Base-by-base conservation (phyloP, 2,329 filamentous ascomycete genomes). In the Lasiodiplodia citricola region DNA sequence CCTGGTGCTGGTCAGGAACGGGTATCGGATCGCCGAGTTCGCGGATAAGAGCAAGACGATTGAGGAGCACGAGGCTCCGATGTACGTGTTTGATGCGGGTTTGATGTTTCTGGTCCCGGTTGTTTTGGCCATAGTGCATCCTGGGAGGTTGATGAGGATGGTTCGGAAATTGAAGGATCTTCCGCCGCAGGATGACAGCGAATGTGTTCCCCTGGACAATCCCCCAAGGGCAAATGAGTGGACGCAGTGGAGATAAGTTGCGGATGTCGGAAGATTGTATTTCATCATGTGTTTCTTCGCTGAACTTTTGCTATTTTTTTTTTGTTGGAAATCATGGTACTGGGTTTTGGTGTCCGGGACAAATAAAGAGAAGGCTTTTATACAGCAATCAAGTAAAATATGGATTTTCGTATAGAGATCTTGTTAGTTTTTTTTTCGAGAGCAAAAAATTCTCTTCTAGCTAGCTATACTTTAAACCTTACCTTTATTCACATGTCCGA, bases 11-110 rank as follows among this genome's bases (percentile, higher is more conserved):
- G 68, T 86, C 4, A 79, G 86, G 41, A 82, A 76, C 5, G 68
- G 85, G 1, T 85, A 85, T 60, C 79, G 85, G 28, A 77, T 86
- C 11, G 74, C 81, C 7, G 85, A 87, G 75, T 87, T 84, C 68
- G 70, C 76, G 13, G 52, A 55, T 0, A 73, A 80, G 71, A 84
- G 84, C 1, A 76, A 80, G 31, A 71, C 76, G 25, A 84, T 85
- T 0, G 80, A 77, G 57, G 71, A 87, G 8, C 73, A 81, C 51
- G 85, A 87, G 75, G 77, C 78, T 66, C 83, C 77, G n/a, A 68
- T 85, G 5, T 85, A 85, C 71, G 75, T 82, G 16, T 83, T 86
- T 68, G 84, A 86, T 76, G 80, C 82, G 7, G 69, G 76, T 1
- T 76, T 83, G 13, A 84, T 85, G 82, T 72, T 80, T 52, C 8